Percentiles rank a stretch among this genome's conserved stretches.
These are phyloP conservation scores for Rhynchospora tenuis DNA, from an alignment of 176 grass and related monocot species.

Conservation along the genomic window DNA sequence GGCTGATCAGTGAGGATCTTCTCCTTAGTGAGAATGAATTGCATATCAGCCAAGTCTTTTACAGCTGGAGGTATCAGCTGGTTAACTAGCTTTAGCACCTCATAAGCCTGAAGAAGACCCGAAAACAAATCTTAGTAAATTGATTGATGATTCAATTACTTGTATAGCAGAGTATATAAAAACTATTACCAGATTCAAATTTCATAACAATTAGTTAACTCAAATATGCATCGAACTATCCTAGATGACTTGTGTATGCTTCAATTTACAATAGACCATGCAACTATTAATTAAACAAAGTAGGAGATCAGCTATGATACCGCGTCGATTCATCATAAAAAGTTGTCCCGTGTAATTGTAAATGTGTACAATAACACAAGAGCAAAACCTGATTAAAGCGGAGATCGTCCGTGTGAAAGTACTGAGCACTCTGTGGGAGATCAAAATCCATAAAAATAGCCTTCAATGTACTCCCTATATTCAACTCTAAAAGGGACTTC, in stretches of 20 bases:
- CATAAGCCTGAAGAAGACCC: conserved; percentile 50
- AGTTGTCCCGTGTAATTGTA: not conserved
- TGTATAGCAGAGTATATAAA: not conserved
- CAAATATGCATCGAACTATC: not conserved
- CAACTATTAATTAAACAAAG: not conserved
- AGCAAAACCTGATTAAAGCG: conserved; percentile 73
- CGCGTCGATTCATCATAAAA: conserved; percentile 16
- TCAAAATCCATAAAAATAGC: conserved; percentile 68
- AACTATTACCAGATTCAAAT: not conserved
- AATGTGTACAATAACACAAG: not conserved
- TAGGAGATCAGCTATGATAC: not conserved
- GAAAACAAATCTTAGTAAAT: conserved; percentile 14
- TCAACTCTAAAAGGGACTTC: conserved; percentile 74
- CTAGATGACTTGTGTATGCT: not conserved
- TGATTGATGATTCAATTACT: not conserved
- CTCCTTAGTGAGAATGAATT: conserved; percentile 68
- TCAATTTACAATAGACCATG: not conserved
- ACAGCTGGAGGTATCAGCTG: conserved; percentile 69
- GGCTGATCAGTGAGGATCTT: conserved; percentile 78
- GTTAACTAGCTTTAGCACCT: conserved; percentile 84
- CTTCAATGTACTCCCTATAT: conserved; percentile 68
- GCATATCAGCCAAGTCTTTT: conserved; percentile 48
- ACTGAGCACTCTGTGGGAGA: conserved; percentile 59
- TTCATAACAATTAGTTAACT: not conserved
- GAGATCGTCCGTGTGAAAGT: conserved; percentile 43